phyloP scores from a whole-genome alignment of 2,329 filamentous ascomycete genomes.

The Bipolaris bicolor region DNA sequence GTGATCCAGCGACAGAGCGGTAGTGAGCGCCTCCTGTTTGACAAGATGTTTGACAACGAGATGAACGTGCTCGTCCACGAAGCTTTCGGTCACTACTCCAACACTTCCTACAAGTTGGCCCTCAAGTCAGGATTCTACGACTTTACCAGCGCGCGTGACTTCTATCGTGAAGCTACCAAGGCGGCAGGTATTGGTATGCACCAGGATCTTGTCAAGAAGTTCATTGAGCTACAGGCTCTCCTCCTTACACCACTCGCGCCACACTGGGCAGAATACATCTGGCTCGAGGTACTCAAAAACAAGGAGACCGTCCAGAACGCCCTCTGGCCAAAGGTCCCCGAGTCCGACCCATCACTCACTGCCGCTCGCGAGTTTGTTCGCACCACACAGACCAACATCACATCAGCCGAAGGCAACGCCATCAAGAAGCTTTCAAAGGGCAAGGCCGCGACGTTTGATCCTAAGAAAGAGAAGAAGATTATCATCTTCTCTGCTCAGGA shows the following conservation, averaged over 20 bases:
- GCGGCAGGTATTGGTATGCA: conserved; percentile 86
- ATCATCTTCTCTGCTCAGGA: conserved; percentile 80
- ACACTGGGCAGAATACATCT: conserved; percentile 94
- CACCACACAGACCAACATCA: conserved; percentile 76
- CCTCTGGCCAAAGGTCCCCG: conserved; percentile 72
- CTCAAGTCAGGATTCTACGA: conserved; percentile 77
- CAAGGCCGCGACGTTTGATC: conserved; percentile 83
- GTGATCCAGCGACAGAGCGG: conserved; percentile 68
- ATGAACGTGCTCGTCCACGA: conserved; percentile 83
- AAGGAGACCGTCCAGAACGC: conserved; percentile 78
- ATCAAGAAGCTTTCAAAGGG: conserved; percentile 93
- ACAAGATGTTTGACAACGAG: conserved; percentile 91
- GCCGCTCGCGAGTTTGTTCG: conserved; percentile 85
- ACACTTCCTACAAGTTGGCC: conserved; percentile 49
- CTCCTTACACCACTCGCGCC: conserved; percentile 84
- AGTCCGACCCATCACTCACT: conserved; percentile 69
- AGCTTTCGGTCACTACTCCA: conserved; percentile 76
- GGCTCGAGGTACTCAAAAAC: conserved; percentile 86
- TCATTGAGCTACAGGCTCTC: conserved; percentile 84
- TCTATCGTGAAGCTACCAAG: conserved; percentile 82
- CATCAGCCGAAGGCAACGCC: conserved; percentile 80
- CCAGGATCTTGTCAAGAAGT: conserved; percentile 75
- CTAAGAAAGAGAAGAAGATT: conserved; percentile 89
- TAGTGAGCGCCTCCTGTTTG: conserved; percentile 79
- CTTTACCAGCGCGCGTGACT: conserved; percentile 84